Percentiles rank a stretch among this genome's conserved stretches.
Conservation (phyloP, 108 stramenopile species). For the Nitzschia inconspicua region DNA sequence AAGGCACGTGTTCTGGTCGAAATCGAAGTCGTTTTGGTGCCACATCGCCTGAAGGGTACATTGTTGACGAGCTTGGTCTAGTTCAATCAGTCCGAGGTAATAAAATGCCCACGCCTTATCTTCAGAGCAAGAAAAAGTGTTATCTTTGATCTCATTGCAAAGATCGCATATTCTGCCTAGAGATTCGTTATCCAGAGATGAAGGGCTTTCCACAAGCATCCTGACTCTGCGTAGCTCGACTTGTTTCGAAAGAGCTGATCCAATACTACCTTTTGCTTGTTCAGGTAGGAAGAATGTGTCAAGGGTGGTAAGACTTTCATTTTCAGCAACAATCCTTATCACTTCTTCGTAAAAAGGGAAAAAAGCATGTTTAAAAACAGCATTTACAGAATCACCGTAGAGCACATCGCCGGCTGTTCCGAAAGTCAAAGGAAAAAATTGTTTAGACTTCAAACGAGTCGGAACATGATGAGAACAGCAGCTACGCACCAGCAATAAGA, state of each 20-base stretch:
- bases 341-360: constrained; percentile 7
- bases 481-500: constrained; percentile 13
- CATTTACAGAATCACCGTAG: constrained; percentile 18
- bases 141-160: constrained; percentile 12
- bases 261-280: background rate
- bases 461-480: background rate
- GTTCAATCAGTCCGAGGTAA: constrained; percentile 39
- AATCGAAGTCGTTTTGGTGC: constrained; percentile 25
- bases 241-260: background rate
- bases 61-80: constrained; percentile 26
- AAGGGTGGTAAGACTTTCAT: background rate
- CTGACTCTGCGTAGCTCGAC: constrained; percentile 11
- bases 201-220: background rate
- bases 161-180: constrained; percentile 2
- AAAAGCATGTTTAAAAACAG: constrained; percentile 5
- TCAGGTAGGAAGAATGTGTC: background rate
- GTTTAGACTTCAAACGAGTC: background rate
- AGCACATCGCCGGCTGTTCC: constrained; percentile 20
- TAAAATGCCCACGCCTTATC: constrained; percentile 51
- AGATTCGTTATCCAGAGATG: constrained; percentile 1
- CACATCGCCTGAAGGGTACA: constrained; percentile 46
- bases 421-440: background rate
- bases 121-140: background rate
- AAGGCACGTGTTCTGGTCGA: background rate
- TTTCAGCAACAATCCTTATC: background rate